Percentiles rank a stretch among this genome's conserved stretches.
These are phyloP conservation scores for Aspergillus ruber DNA, from an alignment of 2,329 filamentous ascomycete species.

Conservation along the genomic window DNA sequence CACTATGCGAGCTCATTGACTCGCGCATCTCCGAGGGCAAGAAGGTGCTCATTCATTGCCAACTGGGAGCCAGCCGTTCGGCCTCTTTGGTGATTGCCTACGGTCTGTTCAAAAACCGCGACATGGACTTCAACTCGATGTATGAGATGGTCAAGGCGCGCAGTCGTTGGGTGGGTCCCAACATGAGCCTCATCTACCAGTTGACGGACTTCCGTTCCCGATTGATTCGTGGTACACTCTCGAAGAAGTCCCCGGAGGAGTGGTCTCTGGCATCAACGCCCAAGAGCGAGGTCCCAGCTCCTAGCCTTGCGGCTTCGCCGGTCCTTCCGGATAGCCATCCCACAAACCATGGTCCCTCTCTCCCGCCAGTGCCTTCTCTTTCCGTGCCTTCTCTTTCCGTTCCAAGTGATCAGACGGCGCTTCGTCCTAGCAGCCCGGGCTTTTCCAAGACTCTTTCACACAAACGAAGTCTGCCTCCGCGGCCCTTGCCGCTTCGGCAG, in stretches of 20 bases:
- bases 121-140: conserved; percentile 58
- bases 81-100: conserved; percentile 62
- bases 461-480: conserved; percentile 28
- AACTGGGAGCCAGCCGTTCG: conserved; percentile 59
- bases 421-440: conserved; percentile 19
- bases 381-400: conserved; percentile 21
- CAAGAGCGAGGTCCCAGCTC: conserved; percentile 10
- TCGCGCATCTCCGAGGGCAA: conserved; percentile 52
- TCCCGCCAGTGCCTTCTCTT: conserved; percentile 16
- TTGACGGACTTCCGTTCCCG: conserved; percentile 55
- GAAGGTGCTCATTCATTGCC: conserved; percentile 58
- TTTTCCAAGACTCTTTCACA: conserved; percentile 21
- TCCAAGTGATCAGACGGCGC: conserved; percentile 18
- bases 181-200: conserved; percentile 65
- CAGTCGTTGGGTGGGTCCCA: conserved; percentile 62
- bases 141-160: conserved; percentile 58
- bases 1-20: conserved; percentile 56
- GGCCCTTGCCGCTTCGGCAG: conserved; percentile 34
- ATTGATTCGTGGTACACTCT: conserved; percentile 26
- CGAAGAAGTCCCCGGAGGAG: conserved; percentile 27
- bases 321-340: conserved; percentile 10
- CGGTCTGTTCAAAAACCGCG: conserved; percentile 57
- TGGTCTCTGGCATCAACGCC: conserved; percentile 31
- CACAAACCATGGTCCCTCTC: conserved; percentile 15
- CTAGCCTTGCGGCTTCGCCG: conserved; percentile 6